Base-by-base conservation (phyloP, 208 protist species). In the Kentomonas sorsogonicus region DNA sequence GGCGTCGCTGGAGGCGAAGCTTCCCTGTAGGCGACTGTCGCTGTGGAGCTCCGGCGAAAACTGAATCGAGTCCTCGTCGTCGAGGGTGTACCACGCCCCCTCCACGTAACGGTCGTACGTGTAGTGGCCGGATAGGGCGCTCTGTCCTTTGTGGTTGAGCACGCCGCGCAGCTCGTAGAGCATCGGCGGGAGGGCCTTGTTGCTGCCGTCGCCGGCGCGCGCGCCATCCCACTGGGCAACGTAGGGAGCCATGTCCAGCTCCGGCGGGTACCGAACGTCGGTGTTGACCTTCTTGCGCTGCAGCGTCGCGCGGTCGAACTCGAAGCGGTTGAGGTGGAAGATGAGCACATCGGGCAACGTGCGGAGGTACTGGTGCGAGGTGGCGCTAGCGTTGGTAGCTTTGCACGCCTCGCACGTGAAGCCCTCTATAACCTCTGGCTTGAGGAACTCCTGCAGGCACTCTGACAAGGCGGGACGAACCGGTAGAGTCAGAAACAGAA, bases 291-390 rank as follows among this genome's bases (percentile, higher is more conserved):
- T 93, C 38, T 79, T 58, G 15, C 82, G 57, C 63, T 85, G 73
- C 48, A 86, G 56, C 20, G 76, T 80, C n/a, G 75, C 47, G 44
- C 74, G 20, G 53, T 90, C 78, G 59, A 85, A 93, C 44, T 74
- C 75, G 53, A 93, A 93, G 18, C 83, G 76, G 46, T 93, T 90
- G 39, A 84, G 65, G 56, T 93, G 82, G 0, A 93, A 45, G 10
- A 89, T 45, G 22, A 93, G 54, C 11, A 89, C 79, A n/a, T 86
- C 74, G 0, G 86, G 86, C 34, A 93, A 63, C 5, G 63, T 80
- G 39, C 80, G 77, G 45, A 93, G 60, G 54, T 89, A 90, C 68
- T 80, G 82, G 7, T 63, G 66, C 16, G 77, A 90, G 11, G 74
- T 87, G n/a, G 79, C 86, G 25, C 63, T 73, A n/a, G 65, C 69